Evolutionary conservation across 176 grass and related monocot species (phyloP).

Genomic region (Alloteropsis semialata): DNA sequence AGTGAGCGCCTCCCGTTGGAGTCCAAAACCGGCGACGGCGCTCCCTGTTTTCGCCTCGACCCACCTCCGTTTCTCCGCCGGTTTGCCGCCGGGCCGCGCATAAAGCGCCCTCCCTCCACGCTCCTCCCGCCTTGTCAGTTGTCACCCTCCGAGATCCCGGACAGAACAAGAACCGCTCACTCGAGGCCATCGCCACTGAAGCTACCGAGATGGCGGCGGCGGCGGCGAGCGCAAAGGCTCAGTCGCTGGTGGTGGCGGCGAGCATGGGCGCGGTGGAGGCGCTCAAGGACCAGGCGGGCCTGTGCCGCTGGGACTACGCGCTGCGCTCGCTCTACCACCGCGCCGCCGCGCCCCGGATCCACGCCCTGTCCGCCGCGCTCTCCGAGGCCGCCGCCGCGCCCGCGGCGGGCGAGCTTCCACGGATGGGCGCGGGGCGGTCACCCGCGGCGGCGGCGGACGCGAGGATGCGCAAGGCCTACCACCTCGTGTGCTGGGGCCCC

Average conservation of each 20-base stretch:
- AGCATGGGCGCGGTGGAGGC: constrained; percentile 66
- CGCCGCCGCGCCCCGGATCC: neutral
- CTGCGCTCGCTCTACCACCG: constrained; percentile 45
- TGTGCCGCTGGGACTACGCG: constrained; percentile 75
- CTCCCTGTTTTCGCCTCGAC: neutral
- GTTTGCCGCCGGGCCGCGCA: constrained; percentile 9
- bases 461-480: constrained; percentile 42
- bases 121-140: too few species aligned
- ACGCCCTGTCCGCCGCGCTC: constrained; percentile 13
- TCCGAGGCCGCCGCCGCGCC: constrained; percentile 13
- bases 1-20: neutral
- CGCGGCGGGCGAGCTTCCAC: neutral
- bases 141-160: neutral
- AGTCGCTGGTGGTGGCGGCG: constrained; percentile 64
- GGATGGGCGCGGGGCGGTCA: neutral
- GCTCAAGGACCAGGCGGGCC: constrained; percentile 75
- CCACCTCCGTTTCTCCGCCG: constrained; percentile 16
- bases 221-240: constrained; percentile 29
- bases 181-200: too few species aligned
- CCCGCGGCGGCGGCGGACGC: neutral
- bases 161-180: neutral
- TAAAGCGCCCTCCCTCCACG: constrained; percentile 4
- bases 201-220: neutral
- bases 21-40: constrained; percentile 33
- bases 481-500: constrained; percentile 70